Base-by-base conservation (phyloP, 495 filamentous ascomycete genomes). In the Penicillium flavigenum region DNA sequence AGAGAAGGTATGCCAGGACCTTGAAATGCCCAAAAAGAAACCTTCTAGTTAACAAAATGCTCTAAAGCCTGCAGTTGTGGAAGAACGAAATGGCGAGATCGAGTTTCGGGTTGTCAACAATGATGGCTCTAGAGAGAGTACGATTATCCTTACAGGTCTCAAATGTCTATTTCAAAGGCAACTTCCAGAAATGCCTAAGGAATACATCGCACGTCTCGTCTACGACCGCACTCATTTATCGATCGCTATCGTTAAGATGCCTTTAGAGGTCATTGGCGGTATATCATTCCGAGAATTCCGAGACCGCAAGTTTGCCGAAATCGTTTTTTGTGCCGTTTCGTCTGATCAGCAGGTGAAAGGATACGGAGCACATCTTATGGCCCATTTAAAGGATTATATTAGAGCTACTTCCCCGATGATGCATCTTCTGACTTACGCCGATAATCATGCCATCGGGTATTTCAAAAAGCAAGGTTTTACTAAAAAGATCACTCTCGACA, bases 391-490 rank as follows among this genome's bases (percentile, higher is more conserved):
- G 77, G 94, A 98, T 75, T 98, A 98, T 66, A 94, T 98, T 63
- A 96, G 96, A 76, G 94, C 94, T 1, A 96, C 91, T 6, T 94
- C 89, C 5, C 88, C 92, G 54, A 91, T 98, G 26, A 96, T 96
- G 90, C 91, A 98, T 72, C 98, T 98, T 76, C 82, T 98, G 12
- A 98, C 94, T 8, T 98, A 98, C 63, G 94, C 94, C 47, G 95
- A 98, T 71, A 98, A 98, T 69, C 98, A 97, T 67, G 94, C 94
- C 20, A 98, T 97, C 59, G 94, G 95, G 8, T 98, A 98, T 68
- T 98, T 98, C 77, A 95, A 98, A 71, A 98, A 98, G 72, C 94
- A 98, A 72, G 94, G 94, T 0, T 98, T 98, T 63, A 98, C 95
- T 0, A 98, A 98, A 69, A 91, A 98, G 60, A 97, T 98, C 62